These are phyloP conservation scores for Maudiozyma serrabonitensis DNA, from an alignment of 805 yeast genomes.

Conservation along the genomic window DNA sequence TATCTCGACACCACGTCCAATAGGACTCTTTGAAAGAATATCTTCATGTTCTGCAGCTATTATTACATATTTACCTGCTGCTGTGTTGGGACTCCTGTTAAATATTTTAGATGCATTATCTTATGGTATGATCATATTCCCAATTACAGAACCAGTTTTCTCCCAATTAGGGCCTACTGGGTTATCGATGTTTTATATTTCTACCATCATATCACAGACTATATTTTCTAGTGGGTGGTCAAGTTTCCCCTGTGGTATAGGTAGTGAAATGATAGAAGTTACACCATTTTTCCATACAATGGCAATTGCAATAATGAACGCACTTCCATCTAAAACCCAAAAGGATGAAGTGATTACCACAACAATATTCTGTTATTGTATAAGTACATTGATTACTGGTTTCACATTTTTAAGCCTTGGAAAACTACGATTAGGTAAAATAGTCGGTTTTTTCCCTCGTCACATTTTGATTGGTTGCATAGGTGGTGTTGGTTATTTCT, in stretches of 20 bases:
- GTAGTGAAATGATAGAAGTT: slow-evolving; percentile 98
- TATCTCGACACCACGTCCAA: not conserved
- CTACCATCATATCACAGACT: slow-evolving; percentile 82
- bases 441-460: slow-evolving; percentile 92
- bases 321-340: slow-evolving; percentile 34
- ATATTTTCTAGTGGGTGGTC: slow-evolving; percentile 87
- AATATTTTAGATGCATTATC: slow-evolving; percentile 89
- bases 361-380: slow-evolving; percentile 74
- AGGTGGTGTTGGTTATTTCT: slow-evolving; percentile 95
- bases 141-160: slow-evolving; percentile 72
- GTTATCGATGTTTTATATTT: slow-evolving; percentile 84
- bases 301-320: slow-evolving; percentile 61
- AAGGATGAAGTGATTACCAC: slow-evolving; percentile 70
- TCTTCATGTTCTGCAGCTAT: slow-evolving; percentile 4
- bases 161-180: slow-evolving; percentile 80
- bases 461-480: slow-evolving; percentile 95
- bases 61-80: slow-evolving; percentile 51
- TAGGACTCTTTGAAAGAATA: slow-evolving; percentile 1
- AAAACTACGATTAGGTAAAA: slow-evolving; percentile 65
- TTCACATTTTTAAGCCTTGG: slow-evolving; percentile 69
- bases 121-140: slow-evolving; percentile 96
- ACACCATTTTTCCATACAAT: slow-evolving; percentile 96
- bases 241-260: slow-evolving; percentile 81
- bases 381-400: slow-evolving; percentile 82
- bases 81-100: slow-evolving; percentile 70